Evolutionary conservation across 108 stramenopile genomes (phyloP).

Genomic region (Fragilaria radians): DNA sequence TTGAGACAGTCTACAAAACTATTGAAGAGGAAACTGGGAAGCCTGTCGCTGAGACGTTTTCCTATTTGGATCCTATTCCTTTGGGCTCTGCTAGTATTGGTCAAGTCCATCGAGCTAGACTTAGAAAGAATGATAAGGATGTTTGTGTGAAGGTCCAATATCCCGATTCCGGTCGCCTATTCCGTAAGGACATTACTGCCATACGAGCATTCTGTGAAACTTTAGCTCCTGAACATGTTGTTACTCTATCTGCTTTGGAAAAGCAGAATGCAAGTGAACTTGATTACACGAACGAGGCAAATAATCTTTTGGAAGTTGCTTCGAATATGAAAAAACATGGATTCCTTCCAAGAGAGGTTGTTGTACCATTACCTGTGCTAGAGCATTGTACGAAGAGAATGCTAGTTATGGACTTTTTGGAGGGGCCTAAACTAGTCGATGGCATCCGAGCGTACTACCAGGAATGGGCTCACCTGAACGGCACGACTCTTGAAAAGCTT

Average conservation of each 20-base stretch:
- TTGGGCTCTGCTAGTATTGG: background rate
- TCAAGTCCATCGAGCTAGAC: slow-evolving; percentile 1
- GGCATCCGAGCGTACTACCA: too few relatives aligned
- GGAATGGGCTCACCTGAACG: slow-evolving; percentile 35
- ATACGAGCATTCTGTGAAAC: too few relatives aligned
- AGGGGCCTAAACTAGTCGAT: slow-evolving; percentile 48
- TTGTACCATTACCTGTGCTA: slow-evolving; percentile 40
- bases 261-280: slow-evolving; percentile 66
- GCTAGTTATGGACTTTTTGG: slow-evolving; percentile 63
- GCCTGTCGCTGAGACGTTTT: slow-evolving; percentile 48
- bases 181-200: too few relatives aligned
- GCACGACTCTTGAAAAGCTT: slow-evolving; percentile 27
- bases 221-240: background rate
- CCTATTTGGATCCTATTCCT: slow-evolving; percentile 6
- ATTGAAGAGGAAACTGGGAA: slow-evolving; percentile 40
- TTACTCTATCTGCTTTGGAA: background rate
- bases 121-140: background rate
- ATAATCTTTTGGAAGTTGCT: slow-evolving; percentile 33
- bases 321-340: slow-evolving; percentile 35
- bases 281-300: slow-evolving; percentile 57
- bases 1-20: slow-evolving; percentile 51
- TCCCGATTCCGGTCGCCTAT: too few relatives aligned
- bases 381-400: slow-evolving; percentile 49
- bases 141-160: too few relatives aligned
- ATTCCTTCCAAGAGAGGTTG: slow-evolving; percentile 27